Conservation (phyloP, 1,284 basidiomycete species). For the Pseudozyma sp. region DNA sequence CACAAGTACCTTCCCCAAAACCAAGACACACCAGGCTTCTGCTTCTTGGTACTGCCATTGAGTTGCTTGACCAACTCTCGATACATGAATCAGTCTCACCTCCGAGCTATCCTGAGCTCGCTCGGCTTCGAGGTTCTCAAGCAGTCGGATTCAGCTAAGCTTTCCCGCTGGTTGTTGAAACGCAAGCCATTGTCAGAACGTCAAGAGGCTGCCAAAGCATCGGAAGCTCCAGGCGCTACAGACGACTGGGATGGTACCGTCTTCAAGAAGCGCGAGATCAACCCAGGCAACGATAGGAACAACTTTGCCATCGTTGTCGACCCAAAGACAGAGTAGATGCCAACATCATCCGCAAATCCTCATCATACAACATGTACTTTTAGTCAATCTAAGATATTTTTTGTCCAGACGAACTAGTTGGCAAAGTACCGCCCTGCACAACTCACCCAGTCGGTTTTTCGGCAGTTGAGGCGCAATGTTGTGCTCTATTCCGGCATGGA, state of each 20-base stretch:
- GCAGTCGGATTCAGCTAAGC: conserved; percentile 67
- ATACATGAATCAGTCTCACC: conserved; percentile 68
- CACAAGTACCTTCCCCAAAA: conserved; percentile 55
- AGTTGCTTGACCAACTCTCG: conserved; percentile 69
- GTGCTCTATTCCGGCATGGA: too few relatives aligned
- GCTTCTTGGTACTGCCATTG: conserved; percentile 70
- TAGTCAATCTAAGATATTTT: too few relatives aligned
- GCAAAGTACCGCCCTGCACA: too few relatives aligned
- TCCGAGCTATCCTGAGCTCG: conserved; percentile 64
- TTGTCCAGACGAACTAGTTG: too few relatives aligned
- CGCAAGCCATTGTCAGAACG: conserved; percentile 25
- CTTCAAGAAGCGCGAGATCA: conserved; percentile 67
- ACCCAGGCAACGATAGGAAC: conserved; percentile 67
- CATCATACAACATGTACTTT: conserved; percentile 18
- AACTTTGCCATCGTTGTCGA: conserved; percentile 68
- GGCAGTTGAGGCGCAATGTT: too few relatives aligned
- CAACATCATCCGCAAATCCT: background rate
- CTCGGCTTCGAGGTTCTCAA: conserved; percentile 67
- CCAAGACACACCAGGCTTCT: conserved; percentile 54
- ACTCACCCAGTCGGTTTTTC: too few relatives aligned
- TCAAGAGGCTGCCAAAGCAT: conserved; percentile 8
- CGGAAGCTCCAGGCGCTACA: conserved; percentile 16
- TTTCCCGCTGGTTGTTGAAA: conserved; percentile 69
- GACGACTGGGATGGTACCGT: conserved; percentile 63
- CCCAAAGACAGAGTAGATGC: conserved; percentile 22